Conservation (phyloP, 768 basidiomycete species). For the Hygrophorus pudorinus region DNA sequence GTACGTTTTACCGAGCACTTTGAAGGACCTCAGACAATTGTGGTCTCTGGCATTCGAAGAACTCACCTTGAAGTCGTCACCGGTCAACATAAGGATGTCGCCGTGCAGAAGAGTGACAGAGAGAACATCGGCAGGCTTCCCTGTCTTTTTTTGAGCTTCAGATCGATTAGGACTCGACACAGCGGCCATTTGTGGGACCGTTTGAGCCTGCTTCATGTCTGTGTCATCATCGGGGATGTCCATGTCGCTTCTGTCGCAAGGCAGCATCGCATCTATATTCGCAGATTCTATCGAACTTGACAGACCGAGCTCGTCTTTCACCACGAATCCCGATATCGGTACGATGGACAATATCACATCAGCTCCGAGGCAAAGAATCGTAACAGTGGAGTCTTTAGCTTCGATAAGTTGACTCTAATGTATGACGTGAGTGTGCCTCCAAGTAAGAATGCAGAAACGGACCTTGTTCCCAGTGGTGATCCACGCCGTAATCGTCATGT, state of each 20-base stretch:
- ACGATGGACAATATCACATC: conserved; percentile 24
- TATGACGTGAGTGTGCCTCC: not conserved
- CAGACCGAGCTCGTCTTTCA: not conserved
- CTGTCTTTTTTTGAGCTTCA: not conserved
- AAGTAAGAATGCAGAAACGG: not conserved
- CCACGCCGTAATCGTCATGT: conserved; percentile 32
- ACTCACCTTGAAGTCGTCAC: conserved; percentile 33
- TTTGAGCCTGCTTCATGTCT: not conserved
- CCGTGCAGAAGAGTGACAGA: conserved; percentile 33
- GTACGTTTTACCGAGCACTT: conserved; percentile 36
- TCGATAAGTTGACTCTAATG: conserved; percentile 18
- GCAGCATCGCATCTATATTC: not conserved
- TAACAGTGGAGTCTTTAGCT: conserved; percentile 18
- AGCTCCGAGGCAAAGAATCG: conserved; percentile 28
- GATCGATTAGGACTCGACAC: not conserved
- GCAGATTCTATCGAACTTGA: too few relatives aligned
- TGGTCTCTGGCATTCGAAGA: not conserved
- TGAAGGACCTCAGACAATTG: not conserved
- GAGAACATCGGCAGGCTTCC: conserved; percentile 11
- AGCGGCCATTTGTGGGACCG: too few relatives aligned
- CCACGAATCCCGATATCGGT: conserved; percentile 13
- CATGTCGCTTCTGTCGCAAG: too few relatives aligned
- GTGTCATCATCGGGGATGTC: too few relatives aligned
- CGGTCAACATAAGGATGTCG: conserved; percentile 29
- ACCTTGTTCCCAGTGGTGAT: conserved; percentile 30